Evolutionary conservation across 257 asterid genomes (phyloP), one percentile per base, ranked within the genome.

Genomic region (Asclepias syriaca): DNA sequence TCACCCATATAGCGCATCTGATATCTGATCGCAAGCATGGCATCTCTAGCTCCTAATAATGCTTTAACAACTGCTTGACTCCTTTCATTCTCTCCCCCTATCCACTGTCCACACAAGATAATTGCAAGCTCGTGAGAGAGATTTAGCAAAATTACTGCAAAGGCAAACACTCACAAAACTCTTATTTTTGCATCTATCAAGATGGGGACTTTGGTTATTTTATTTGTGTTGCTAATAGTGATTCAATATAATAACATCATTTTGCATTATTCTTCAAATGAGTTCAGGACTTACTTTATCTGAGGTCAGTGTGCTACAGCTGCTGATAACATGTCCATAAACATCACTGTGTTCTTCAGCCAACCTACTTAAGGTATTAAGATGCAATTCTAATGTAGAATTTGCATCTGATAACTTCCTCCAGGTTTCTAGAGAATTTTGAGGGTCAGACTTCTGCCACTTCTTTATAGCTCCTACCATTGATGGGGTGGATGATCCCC

Each of bases 381-480:
- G 87, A 81, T 90, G 89, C 77, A 81, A 74, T 78, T 95, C 99
- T 55, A 95, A 91, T 8, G 87, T 77, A 71, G 92, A 80, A 73
- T 92, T 95, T 70, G 89, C 90, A 78, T 86, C 96, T 59, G 96
- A 88, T 79, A 95, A 81, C 71, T 84, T 86, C 74, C 77, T 92
- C 99, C 99, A 95, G 70, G 92, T 95, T 75, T 87, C 91, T 3
- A 68, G 71, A 53, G 99, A 82, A 69, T 74, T 86, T 83, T 88
- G 76, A 54, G 98, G 98, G 74, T 95, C 98, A 73, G 94, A 76
- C 65, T 88, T 95, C 80, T 90, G 99, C 99, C 98, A 95, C 83
- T 86, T 92, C 91, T 92, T 95, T 72, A 92, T 97, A 60, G 99
- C 96, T 70, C 99, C 98, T 73, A 95, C 98, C 99, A 95, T 86